Evolutionary conservation across 2,329 filamentous ascomycete genomes (phyloP), one percentile per base, ranked within the genome.

Genomic region (Fusarium sp.): DNA sequence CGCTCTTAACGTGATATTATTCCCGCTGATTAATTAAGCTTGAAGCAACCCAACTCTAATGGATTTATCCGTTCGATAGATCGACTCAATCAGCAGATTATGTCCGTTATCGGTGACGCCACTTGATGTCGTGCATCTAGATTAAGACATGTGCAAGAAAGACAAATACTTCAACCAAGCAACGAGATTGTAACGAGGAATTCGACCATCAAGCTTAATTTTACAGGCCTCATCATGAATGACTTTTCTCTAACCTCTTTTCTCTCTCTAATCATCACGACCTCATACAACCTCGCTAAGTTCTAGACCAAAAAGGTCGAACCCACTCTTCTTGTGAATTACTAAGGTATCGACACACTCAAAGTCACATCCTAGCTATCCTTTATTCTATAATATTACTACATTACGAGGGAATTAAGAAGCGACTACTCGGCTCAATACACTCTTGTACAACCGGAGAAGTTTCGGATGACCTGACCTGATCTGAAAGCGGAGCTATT

Each of bases 51-150:
- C 51, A 18, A 55, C 51, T 42, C 26, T 42, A 55, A 39, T 55
- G 6, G 26, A 55, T 20, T 55, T 55, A 42, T n/a, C 36, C 51
- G 36, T 18, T 41, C 20, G 15, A 56, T 56, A 38, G 42, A 36
- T 59, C 24, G 65, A 48, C 38, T 48, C 22, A 14, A 28, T 47
- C 36, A 22, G 53, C 48, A 48, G 47, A 50, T 66, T 36, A 48
- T 38, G 68, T 59, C 72, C 68, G 72, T 72, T 75, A 75, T 74
- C 68, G 72, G 72, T 69, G 53, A 66, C 59, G 59, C 72, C 68
- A 74, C 47, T 70, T 54, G 41, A 70, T 69, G 72, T 58, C 30
- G 56, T 58, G 72, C 64, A 73, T 73, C 15, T 11, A 38, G 26
- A 44, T 41, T 22, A 54, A 48, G 24, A 39, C 57, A 73, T 60